These are phyloP conservation scores for Candida sp. DNA, from an alignment of 1,139 yeast genomes.

Conservation along the genomic window DNA sequence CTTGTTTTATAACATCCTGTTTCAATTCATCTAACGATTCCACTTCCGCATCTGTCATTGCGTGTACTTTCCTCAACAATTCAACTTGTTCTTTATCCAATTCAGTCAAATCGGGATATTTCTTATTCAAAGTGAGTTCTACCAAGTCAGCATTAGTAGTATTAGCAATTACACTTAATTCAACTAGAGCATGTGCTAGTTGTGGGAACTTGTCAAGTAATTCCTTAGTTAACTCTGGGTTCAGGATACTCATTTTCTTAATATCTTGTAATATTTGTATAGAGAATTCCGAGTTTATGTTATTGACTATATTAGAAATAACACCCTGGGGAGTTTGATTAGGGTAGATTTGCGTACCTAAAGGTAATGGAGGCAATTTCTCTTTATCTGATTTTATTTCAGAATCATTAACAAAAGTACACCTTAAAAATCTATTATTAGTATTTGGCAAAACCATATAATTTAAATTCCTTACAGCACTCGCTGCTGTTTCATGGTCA, in stretches of 20 bases:
- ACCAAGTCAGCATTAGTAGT: slow-evolving; percentile 55
- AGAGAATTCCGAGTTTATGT: slow-evolving; percentile 56
- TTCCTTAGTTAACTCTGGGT: slow-evolving; percentile 62
- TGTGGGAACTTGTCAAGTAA: slow-evolving; percentile 74
- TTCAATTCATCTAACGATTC: slow-evolving; percentile 59
- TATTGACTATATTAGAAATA: slow-evolving; percentile 55
- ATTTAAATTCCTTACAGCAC: slow-evolving; percentile 87
- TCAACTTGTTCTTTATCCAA: slow-evolving; percentile 47
- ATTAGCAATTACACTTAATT: slow-evolving; percentile 61
- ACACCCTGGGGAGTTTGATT: slow-evolving; percentile 57
- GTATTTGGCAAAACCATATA: slow-evolving; percentile 66
- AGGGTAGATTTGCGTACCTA: slow-evolving; percentile 50
- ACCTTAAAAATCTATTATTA: slow-evolving; percentile 58
- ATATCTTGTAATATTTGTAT: slow-evolving; percentile 58
- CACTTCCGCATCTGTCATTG: slow-evolving; percentile 63
- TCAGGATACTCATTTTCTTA: slow-evolving; percentile 56
- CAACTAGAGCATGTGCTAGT: slow-evolving; percentile 77
- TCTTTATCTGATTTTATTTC: slow-evolving; percentile 15
- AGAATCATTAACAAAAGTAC: slow-evolving; percentile 61
- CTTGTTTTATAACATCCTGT: slow-evolving; percentile 29
- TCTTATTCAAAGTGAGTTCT: slow-evolving; percentile 35
- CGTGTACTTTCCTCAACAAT: slow-evolving; percentile 53
- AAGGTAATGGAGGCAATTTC: slow-evolving; percentile 43
- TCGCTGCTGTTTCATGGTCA: slow-evolving; percentile 76
- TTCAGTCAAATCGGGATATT: slow-evolving; percentile 35